phyloP scores from a whole-genome alignment of 1,139 yeast genomes.

The Martiniozyma asiatica region DNA sequence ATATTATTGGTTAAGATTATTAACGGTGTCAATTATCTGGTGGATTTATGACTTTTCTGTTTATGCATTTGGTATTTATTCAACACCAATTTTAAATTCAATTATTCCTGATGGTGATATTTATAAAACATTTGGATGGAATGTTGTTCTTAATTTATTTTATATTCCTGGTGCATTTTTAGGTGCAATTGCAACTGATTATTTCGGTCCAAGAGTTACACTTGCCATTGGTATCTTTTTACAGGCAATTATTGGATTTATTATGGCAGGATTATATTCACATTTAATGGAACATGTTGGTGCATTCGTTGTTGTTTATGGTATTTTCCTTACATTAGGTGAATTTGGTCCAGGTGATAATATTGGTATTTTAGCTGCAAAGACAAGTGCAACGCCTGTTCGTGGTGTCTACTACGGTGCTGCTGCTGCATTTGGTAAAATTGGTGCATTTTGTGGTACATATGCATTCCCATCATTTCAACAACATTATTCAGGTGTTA shows the following conservation, averaged over 20 bases:
- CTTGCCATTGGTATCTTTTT: conserved; percentile 52
- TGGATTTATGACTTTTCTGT: conserved; percentile 81
- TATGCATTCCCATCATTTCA: conserved; percentile 59
- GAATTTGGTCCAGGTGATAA: conserved; percentile 95
- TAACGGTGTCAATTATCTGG: conserved; percentile 70
- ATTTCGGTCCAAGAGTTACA: conserved; percentile 78
- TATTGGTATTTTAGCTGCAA: conserved; percentile 77
- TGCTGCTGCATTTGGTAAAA: conserved; percentile 83
- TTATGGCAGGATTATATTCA: conserved; percentile 66
- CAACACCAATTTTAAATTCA: conserved; percentile 49
- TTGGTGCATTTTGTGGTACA: conserved; percentile 88
- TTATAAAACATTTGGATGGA: conserved; percentile 84
- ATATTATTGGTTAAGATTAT: conserved; percentile 75
- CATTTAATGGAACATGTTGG: conserved; percentile 50
- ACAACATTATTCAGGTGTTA: conserved; percentile 29
- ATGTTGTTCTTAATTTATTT: conserved; percentile 74
- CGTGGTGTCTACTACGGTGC: conserved; percentile 88
- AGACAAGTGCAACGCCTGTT: conserved; percentile 74
- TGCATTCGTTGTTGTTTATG: conserved; percentile 74
- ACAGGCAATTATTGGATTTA: conserved; percentile 76
- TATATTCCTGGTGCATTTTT: conserved; percentile 82
- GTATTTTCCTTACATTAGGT: conserved; percentile 76
- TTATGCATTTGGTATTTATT: conserved; percentile 79
- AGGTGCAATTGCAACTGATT: conserved; percentile 78
- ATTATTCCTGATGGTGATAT: conserved; percentile 53